Conservation (phyloP, 192 early-diverging fungal genomes). For the Coemansia aciculifera region DNA sequence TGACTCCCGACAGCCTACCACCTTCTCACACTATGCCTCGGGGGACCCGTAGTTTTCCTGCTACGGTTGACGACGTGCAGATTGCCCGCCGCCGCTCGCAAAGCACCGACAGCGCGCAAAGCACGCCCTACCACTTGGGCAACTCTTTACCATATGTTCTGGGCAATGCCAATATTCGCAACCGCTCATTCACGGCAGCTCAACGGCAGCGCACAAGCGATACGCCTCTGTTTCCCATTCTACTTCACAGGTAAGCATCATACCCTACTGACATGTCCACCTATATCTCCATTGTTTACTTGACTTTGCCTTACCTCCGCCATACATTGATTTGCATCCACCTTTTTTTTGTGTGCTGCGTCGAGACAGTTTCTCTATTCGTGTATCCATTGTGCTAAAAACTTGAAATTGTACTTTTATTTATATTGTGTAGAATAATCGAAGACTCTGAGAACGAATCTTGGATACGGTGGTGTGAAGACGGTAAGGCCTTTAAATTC, state of each 20-base stretch:
- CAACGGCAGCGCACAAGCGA: constrained; percentile 55
- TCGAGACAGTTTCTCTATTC: not conserved
- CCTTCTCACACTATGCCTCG: constrained; percentile 17
- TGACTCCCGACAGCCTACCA: constrained; percentile 39
- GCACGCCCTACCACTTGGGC: constrained; percentile 5
- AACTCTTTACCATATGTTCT: constrained; percentile 43
- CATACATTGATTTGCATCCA: not conserved
- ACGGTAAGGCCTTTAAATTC: constrained; percentile 54
- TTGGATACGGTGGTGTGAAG: constrained; percentile 54
- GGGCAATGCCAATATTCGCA: constrained; percentile 53
- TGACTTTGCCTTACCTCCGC: not conserved
- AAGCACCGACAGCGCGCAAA: constrained; percentile 41
- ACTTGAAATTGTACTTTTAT: not conserved
- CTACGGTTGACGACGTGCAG: constrained; percentile 38
- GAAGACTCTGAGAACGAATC: constrained; percentile 41
- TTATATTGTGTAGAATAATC: constrained; percentile 28
- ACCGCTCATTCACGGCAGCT: constrained; percentile 38
- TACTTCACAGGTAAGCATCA: constrained; percentile 30
- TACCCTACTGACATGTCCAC: not conserved
- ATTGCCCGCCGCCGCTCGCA: constrained; percentile 43
- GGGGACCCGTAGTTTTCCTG: constrained; percentile 46
- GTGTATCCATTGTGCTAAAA: not conserved
- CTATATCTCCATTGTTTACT: not conserved
- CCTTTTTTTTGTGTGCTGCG: not conserved
- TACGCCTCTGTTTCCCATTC: constrained; percentile 52